Evolutionary conservation across 108 stramenopile species (phyloP).

Genomic region (Cylindrotheca closterium): DNA sequence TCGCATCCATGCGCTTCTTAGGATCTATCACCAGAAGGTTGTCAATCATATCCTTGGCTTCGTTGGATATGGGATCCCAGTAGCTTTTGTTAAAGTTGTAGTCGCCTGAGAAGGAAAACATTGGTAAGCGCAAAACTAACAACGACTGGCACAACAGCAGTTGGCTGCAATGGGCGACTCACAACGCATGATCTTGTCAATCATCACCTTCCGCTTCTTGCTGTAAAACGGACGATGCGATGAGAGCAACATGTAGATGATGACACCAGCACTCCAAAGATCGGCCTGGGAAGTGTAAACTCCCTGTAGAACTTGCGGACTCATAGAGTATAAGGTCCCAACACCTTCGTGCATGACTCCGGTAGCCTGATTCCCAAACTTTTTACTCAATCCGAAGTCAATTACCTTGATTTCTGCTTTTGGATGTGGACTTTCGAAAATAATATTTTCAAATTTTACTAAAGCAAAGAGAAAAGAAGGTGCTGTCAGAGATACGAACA

Average conservation of each 20-base stretch:
- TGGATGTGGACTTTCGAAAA: constrained; percentile 54
- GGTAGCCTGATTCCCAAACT: constrained; percentile 31
- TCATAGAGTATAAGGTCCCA: constrained; percentile 80
- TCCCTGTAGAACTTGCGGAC: constrained; percentile 78
- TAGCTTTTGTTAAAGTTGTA: constrained; percentile 50
- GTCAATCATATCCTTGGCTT: constrained; percentile 62
- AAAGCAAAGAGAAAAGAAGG: background rate
- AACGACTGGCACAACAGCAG: too few species aligned
- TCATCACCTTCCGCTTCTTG: constrained; percentile 44
- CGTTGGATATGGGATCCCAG: constrained; percentile 53
- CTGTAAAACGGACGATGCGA: constrained; percentile 64
- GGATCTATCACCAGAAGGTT: constrained; percentile 67
- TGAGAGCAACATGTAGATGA: constrained; percentile 61
- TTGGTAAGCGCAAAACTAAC: background rate
- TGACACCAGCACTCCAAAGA: constrained; percentile 72
- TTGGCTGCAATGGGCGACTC: too few species aligned
- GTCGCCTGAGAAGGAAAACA: constrained; percentile 6
- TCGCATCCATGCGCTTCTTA: constrained; percentile 45
- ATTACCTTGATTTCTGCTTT: constrained; percentile 66
- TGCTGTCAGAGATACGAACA: background rate
- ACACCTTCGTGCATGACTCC: constrained; percentile 60
- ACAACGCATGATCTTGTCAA: constrained; percentile 55
- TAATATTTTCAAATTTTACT: constrained; percentile 46
- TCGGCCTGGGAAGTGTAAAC: constrained; percentile 80
- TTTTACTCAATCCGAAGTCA: constrained; percentile 76